Conservation (phyloP, 202 grass and related monocot genomes). For the Eragrostis tef region DNA sequence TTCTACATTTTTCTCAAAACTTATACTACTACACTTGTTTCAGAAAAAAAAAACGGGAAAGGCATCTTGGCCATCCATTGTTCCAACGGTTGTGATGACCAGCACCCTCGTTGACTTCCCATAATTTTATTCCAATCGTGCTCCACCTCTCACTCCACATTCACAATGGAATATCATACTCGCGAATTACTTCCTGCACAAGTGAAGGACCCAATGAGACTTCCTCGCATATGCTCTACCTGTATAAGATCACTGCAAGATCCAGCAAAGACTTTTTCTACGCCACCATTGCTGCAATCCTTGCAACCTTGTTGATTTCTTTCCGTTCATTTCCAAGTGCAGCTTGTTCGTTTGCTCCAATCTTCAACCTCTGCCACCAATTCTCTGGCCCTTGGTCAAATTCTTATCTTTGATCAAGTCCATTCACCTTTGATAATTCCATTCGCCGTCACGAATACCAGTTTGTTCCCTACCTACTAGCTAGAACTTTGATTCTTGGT, state of each 20-base stretch:
- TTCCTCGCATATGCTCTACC: slow-evolving; percentile 17
- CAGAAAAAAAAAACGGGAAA: no score
- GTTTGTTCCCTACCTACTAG: neutral
- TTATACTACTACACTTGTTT: no score
- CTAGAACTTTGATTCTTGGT: slow-evolving; percentile 25
- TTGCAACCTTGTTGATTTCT: slow-evolving; percentile 26
- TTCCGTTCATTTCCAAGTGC: neutral
- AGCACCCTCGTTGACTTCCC: slow-evolving; percentile 44
- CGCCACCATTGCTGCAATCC: slow-evolving; percentile 49
- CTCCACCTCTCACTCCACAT: slow-evolving; percentile 45
- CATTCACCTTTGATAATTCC: neutral
- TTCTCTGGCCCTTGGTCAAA: slow-evolving; percentile 6
- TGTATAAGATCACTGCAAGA: slow-evolving; percentile 42
- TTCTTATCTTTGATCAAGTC: slow-evolving; percentile 9
- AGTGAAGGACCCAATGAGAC: slow-evolving; percentile 48
- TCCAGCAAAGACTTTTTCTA: slow-evolving; percentile 42
- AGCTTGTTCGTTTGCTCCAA: neutral
- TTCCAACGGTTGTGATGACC: slow-evolving; percentile 38
- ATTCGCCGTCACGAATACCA: slow-evolving; percentile 11
- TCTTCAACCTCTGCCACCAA: neutral
- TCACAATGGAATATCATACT: slow-evolving; percentile 36
- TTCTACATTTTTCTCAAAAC: neutral
- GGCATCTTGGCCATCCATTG: neutral
- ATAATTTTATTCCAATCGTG: slow-evolving; percentile 50
- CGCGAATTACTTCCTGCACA: slow-evolving; percentile 52